Percentiles rank a stretch among this genome's conserved stretches.
Evolutionary conservation across 495 filamentous ascomycete species (phyloP).

Genomic region (Oidiodendron maius): DNA sequence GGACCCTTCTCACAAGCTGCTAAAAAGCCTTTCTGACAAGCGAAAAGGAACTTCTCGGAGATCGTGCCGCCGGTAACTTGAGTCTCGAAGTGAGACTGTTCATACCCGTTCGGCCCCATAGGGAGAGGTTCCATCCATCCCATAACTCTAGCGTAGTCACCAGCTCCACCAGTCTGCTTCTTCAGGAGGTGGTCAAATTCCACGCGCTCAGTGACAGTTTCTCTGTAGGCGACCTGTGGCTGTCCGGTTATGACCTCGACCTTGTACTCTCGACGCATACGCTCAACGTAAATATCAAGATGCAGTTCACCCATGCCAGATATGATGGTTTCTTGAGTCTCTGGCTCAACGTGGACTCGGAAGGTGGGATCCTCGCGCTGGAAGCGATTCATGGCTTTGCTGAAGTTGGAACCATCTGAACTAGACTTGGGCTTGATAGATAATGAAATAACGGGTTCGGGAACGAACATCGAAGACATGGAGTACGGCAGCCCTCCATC

Average conservation of each 20-base stretch:
- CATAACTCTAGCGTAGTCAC: constrained; percentile 90
- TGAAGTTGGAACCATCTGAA: constrained; percentile 91
- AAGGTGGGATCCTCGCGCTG: constrained; percentile 98
- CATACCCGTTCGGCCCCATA: constrained; percentile 54
- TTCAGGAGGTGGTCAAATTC: constrained; percentile 91
- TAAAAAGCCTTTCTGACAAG: constrained; percentile 95
- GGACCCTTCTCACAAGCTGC: constrained; percentile 81
- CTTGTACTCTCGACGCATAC: constrained; percentile 94
- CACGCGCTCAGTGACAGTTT: constrained; percentile 74
- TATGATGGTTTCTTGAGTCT: constrained; percentile 94
- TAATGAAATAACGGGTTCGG: constrained; percentile 95
- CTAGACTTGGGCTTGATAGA: constrained; percentile 95
- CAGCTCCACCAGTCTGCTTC: constrained; percentile 94
- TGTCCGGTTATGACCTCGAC: constrained; percentile 94
- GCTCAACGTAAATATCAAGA: constrained; percentile 95
- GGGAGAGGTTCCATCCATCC: constrained; percentile 88
- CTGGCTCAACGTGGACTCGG: constrained; percentile 83
- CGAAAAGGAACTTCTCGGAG: constrained; percentile 91
- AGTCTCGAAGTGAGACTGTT: constrained; percentile 61
- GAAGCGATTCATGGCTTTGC: constrained; percentile 98
- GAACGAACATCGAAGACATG: constrained; percentile 99
- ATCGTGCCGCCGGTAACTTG: constrained; percentile 86
- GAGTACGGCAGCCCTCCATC: constrained; percentile 89
- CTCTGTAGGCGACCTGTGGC: constrained; percentile 95
- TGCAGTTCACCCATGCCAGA: constrained; percentile 98